Conservation (phyloP, 1,284 basidiomycete genomes). For the Lignosus rhinocerotis region DNA sequence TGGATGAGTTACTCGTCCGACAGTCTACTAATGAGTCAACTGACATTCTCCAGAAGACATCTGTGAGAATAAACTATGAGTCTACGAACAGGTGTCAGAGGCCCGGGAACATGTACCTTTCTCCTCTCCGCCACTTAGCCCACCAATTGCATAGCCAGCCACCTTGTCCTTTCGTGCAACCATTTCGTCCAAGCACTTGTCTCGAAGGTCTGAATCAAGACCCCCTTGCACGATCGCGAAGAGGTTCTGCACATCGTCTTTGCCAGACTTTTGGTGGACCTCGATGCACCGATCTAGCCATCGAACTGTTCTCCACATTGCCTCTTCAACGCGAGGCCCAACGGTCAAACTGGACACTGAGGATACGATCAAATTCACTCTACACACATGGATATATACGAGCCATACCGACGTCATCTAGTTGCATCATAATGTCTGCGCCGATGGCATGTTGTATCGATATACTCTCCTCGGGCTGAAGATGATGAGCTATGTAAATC, state of each 20-base stretch:
- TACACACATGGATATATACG: too few relatives aligned
- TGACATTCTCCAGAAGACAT: constrained; percentile 83
- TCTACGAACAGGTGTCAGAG: not conserved
- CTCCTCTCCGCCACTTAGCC: constrained; percentile 82
- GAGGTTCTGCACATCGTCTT: constrained; percentile 66
- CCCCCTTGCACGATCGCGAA: constrained; percentile 91
- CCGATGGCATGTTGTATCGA: constrained; percentile 85
- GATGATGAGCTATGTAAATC: not conserved
- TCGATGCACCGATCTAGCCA: constrained; percentile 86
- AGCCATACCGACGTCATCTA: constrained; percentile 81
- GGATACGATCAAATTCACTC: not conserved
- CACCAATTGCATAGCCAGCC: constrained; percentile 83
- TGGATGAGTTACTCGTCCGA: constrained; percentile 20
- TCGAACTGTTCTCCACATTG: constrained; percentile 78
- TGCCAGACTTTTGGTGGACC: constrained; percentile 67
- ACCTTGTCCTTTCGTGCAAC: constrained; percentile 67
- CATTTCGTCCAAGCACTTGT: constrained; percentile 80
- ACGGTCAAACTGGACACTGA: constrained; percentile 72
- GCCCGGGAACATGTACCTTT: constrained; percentile 57
- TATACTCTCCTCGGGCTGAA: constrained; percentile 83
- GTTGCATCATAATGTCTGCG: constrained; percentile 89
- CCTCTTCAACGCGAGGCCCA: constrained; percentile 79
- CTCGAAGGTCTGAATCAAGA: constrained; percentile 64
- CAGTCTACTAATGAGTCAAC: constrained; percentile 25
- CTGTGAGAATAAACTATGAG: constrained; percentile 36